These are phyloP conservation scores for Maudiozyma serrabonitensis DNA, from an alignment of 805 yeast genomes.

Conservation along the genomic window DNA sequence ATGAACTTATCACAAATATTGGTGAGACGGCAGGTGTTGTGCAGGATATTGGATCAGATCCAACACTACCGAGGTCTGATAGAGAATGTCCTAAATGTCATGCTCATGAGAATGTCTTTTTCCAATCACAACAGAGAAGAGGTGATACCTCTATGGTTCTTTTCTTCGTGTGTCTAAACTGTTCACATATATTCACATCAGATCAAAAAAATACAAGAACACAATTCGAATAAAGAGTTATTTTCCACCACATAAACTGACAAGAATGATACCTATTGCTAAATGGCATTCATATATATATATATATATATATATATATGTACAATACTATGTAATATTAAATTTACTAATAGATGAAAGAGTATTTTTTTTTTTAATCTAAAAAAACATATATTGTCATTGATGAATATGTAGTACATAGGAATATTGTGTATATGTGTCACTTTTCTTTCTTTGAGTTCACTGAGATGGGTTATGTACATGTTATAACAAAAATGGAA, in stretches of 20 bases:
- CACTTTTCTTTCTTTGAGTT: too few species aligned
- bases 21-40: slow-evolving; percentile 96
- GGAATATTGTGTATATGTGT: too few species aligned
- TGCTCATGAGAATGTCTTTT: slow-evolving; percentile 85
- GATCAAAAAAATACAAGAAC: slow-evolving; percentile 31
- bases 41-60: slow-evolving; percentile 90
- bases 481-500: neutral
- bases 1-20: slow-evolving; percentile 83
- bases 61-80: slow-evolving; percentile 94
- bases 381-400: neutral
- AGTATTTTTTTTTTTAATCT: neutral
- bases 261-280: neutral
- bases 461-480: too few species aligned
- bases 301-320: neutral
- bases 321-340: neutral
- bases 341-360: neutral
- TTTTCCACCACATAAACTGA: too few species aligned
- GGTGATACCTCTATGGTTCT: slow-evolving; percentile 93
- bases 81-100: slow-evolving; percentile 88
- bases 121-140: slow-evolving; percentile 91
- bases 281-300: neutral
- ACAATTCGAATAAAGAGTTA: slow-evolving; percentile 16
- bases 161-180: slow-evolving; percentile 83
- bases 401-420: too few species aligned
- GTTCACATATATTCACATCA: slow-evolving; percentile 56